Percentiles rank a stretch among this genome's conserved stretches.
phyloP scores from a whole-genome alignment of 306 rosid species.

The Corylus americana region DNA sequence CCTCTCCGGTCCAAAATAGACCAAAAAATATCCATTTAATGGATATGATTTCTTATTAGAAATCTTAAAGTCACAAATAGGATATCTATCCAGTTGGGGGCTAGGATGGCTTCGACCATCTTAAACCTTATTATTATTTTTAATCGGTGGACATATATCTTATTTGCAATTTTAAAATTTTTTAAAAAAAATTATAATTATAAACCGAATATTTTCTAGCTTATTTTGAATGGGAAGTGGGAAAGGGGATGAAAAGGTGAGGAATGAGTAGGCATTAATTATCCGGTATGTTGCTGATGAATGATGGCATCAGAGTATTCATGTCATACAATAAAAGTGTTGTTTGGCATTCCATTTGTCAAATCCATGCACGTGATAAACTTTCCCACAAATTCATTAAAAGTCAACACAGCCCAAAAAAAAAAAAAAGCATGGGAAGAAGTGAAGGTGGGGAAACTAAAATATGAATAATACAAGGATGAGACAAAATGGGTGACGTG shows the following conservation, averaged over 20 bases:
- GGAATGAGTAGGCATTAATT: not conserved
- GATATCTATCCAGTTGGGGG: no score
- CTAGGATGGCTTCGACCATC: no score
- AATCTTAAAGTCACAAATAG: no score
- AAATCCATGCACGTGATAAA: constrained; percentile 72
- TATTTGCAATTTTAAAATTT: no score
- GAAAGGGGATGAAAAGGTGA: not conserved
- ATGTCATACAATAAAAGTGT: constrained; percentile 35
- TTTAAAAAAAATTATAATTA: no score
- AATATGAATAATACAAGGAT: not conserved
- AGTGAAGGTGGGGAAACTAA: constrained; percentile 4
- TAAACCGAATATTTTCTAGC: no score
- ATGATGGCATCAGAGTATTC: constrained; percentile 47
- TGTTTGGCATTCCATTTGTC: constrained; percentile 42
- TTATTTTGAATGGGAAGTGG: not conserved
- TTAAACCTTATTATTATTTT: no score
- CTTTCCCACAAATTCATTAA: constrained; percentile 18
- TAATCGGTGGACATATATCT: no score
- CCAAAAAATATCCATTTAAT: no score
- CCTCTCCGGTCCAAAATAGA: no score
- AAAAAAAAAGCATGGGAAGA: not conserved
- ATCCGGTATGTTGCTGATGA: no score
- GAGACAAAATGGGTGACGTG: constrained; percentile 21
- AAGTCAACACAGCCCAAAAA: constrained; percentile 43
- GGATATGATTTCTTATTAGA: no score